Evolutionary conservation across 176 grass and related monocot genomes (phyloP).

Genomic region (Aegilops sharonensis): DNA sequence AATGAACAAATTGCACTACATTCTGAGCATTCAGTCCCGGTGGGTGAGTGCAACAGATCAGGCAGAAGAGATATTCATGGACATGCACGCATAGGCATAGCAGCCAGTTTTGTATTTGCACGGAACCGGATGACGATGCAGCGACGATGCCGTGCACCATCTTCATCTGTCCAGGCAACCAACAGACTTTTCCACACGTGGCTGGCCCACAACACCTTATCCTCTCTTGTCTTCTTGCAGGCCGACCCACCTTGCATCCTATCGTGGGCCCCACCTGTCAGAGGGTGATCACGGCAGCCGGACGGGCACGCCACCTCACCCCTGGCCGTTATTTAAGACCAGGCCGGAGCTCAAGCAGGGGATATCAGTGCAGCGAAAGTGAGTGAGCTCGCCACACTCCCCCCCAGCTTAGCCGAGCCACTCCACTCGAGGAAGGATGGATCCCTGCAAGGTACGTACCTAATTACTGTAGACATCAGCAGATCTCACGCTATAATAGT

Average conservation of each 20-base stretch:
- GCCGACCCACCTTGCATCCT: background rate
- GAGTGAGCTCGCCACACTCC: constrained; percentile 10
- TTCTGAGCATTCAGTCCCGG: no score
- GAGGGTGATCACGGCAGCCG: fast-evolving
- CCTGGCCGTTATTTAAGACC: constrained; percentile 32
- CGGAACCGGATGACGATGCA: background rate
- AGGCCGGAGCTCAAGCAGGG: background rate
- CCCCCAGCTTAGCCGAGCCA: background rate
- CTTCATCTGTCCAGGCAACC: background rate
- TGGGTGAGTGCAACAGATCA: background rate
- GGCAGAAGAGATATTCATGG: background rate
- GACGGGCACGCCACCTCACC: background rate
- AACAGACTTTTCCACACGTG: background rate
- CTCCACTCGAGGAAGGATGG: background rate
- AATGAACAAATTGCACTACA: no score
- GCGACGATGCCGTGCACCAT: background rate
- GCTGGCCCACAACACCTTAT: background rate
- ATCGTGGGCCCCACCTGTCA: background rate
- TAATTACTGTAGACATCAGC: background rate
- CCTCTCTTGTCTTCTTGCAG: background rate
- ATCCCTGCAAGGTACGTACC: background rate
- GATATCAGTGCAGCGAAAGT: background rate
- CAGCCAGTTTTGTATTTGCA: background rate
- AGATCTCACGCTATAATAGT: background rate
- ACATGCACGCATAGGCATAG: background rate